Base-by-base conservation (phyloP, 2,329 filamentous ascomycete genomes). In the Coniochaeta hoffmannii region DNA sequence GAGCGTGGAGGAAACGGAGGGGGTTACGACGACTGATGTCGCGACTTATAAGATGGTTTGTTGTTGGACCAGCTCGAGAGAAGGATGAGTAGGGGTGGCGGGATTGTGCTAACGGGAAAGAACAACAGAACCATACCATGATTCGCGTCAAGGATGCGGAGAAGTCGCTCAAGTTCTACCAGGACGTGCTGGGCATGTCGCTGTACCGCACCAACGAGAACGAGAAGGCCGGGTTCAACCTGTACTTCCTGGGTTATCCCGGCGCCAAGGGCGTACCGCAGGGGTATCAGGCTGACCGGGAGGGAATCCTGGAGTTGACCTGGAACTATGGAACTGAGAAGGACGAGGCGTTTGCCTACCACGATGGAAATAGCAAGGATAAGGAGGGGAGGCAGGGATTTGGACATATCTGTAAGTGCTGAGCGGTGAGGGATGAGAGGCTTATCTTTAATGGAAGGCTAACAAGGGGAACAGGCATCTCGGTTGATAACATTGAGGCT, bases 171-270 rank as follows among this genome's bases (percentile, higher is more conserved):
- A 83, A 85, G 65, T 93, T 89, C 69, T 93, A 93, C 73, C 81
- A 93, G 70, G 90, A 97, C 7, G 80, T 89, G 28, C 79, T 97
- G 72, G 94, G 94, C 57, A 97, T 97, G 94, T 82, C 80, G 24
- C 79, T 95, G 34, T 75, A 93, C 65, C 84, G 89, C 58, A 92
- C 85, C 2, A 73, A 71, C 11, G 89, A 96, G 73, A 86, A 83
- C 63, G 72, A 81, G 22, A 81, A 82, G 30, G 85, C 83, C 17
- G 83, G 82, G 22, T 97, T 97, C 76, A 96, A 91, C 64, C 78
- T 97, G 24, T 97, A 96, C 74, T 97, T 97, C 77, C 78, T 97
- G 38, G 91, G 86, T 19, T 99, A 97, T 66, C 79, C 81, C 1
- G 80, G 76, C 30, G 71, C 75, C 50, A 77, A 83, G 66, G 79